Evolutionary conservation across 2,329 filamentous ascomycete species (phyloP), one percentile per base, ranked within the genome.

Genomic region (Dryadomyces quercivorus): DNA sequence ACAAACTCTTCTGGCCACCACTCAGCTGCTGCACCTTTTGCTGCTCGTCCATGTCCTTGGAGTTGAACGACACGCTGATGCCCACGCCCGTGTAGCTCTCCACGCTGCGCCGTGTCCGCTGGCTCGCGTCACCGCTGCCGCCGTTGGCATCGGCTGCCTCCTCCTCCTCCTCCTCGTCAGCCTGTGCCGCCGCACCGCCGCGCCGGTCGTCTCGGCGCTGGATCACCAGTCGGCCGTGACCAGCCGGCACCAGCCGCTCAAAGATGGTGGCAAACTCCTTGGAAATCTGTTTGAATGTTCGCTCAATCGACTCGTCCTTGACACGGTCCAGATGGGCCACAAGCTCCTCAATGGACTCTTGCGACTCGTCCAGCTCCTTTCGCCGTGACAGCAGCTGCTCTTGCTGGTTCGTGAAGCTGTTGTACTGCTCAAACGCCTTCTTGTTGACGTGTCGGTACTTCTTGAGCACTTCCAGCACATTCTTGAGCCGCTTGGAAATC

Each of bases 391-490:
- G 86, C 18, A 98, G 76, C 21, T 86, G 85, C 58, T 95, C 91
- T 55, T 94, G 86, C 69, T 96, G 89, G 51, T 84, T 86, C 8
- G 92, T 96, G 67, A 97, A 98, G 71, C 85, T 95, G 72, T 92
- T 94, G 74, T 97, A 98, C 68, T 98, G 93, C 70, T 98, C 94
- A 66, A 97, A 95, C 0, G 93, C 93, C 72, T 98, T 97, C 73
- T 97, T 98, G 79, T 98, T 98, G 72, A 98, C 91, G 64, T 96
- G 89, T 54, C 90, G 89, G 72, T 93, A 97, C 67, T 96, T 95
- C 72, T 97, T 97, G 54, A 97, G 76, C 0, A 87, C 84, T 62
- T 95, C 88, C 59, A 95, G 94, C 64, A 92, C 89, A 64, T 91
- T 94, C 71, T 93, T 90, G 22, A 97, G 80, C 55, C 85, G 84